These are phyloP conservation scores for Saccharomycopsis vini DNA, from an alignment of 805 yeast genomes.

Conservation along the genomic window DNA sequence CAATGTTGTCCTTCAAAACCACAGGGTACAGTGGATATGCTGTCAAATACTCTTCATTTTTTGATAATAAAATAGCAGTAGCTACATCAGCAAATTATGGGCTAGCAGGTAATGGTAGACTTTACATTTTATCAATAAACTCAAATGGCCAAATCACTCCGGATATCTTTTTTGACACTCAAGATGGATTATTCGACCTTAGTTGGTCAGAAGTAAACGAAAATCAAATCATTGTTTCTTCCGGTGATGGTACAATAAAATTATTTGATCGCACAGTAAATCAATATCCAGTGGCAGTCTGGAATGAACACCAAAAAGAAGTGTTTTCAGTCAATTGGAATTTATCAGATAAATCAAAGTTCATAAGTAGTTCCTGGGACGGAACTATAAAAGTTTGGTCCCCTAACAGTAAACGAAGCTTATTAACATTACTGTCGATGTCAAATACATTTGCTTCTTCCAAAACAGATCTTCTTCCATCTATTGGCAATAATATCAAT, in stretches of 20 bases:
- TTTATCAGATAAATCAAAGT: conserved; percentile 52
- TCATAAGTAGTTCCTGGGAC: conserved; percentile 87
- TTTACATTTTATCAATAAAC: conserved; percentile 60
- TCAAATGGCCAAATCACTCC: conserved; percentile 52
- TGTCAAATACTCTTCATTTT: conserved; percentile 84
- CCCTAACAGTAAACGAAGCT: conserved; percentile 46
- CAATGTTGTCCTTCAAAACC: conserved; percentile 70
- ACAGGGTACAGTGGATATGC: conserved; percentile 80
- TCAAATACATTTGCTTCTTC: conserved; percentile 19
- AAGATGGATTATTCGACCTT: conserved; percentile 82
- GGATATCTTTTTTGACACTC: conserved; percentile 68
- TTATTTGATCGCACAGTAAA: conserved; percentile 66
- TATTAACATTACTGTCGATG: conserved; percentile 40
- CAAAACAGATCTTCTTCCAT: too few relatives aligned
- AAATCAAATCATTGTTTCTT: conserved; percentile 71
- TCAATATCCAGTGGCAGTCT: conserved; percentile 64
- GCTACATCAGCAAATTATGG: conserved; percentile 92
- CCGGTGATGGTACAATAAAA: conserved; percentile 86
- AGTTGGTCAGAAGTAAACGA: conserved; percentile 91
- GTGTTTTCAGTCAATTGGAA: conserved; percentile 72
- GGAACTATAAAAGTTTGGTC: conserved; percentile 78
- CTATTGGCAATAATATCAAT: conserved; percentile 11
- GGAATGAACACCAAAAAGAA: conserved; percentile 70
- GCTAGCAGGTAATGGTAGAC: conserved; percentile 85
- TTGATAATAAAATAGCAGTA: conserved; percentile 81